A percentile compares a stretch with the other conserved stretches of the same genome.
Evolutionary conservation across 2,329 filamentous ascomycete genomes (phyloP).

Genomic region (Aureobasidium sp.): DNA sequence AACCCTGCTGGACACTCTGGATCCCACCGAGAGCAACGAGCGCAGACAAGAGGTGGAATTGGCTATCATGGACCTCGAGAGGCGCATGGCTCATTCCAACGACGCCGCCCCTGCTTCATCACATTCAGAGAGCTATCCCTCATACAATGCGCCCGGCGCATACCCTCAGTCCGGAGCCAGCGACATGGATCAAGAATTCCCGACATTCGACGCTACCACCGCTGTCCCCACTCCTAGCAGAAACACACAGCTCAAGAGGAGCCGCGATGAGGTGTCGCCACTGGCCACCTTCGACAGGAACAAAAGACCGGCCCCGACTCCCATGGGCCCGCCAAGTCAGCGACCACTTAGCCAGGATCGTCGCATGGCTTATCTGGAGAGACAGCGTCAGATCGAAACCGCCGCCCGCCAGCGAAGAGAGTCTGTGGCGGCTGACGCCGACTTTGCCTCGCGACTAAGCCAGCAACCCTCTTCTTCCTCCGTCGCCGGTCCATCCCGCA

Average conservation of each 20-base stretch:
- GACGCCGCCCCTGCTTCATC: not conserved
- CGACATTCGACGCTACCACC: not conserved
- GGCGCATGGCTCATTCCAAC: slow-evolving; percentile 9
- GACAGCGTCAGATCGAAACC: slow-evolving; percentile 11
- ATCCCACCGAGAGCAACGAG: slow-evolving; percentile 19
- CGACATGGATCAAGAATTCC: not conserved
- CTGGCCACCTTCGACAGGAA: slow-evolving; percentile 13
- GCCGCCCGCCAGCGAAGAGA: slow-evolving; percentile 13
- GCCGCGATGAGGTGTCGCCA: slow-evolving; percentile 11
- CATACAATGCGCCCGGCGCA: slow-evolving; percentile 1
- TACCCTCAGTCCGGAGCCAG: not conserved
- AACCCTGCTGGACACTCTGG: slow-evolving; percentile 24
- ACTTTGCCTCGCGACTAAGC: slow-evolving; percentile 20
- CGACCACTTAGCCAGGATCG: slow-evolving; percentile 12
- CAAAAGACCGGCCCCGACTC: slow-evolving; percentile 12
- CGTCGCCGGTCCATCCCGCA: slow-evolving; percentile 4
- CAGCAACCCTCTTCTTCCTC: slow-evolving; percentile 13
- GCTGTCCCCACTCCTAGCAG: not conserved
- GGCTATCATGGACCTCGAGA: slow-evolving; percentile 18
- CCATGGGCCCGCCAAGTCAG: slow-evolving; percentile 12
- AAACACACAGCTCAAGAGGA: slow-evolving; percentile 5
- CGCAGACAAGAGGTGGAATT: slow-evolving; percentile 17
- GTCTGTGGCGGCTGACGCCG: slow-evolving; percentile 18
- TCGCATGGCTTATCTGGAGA: not conserved
- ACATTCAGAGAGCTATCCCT: not conserved